phyloP scores from a whole-genome alignment of 2,329 filamentous ascomycete species.

The Neurospora sp. region DNA sequence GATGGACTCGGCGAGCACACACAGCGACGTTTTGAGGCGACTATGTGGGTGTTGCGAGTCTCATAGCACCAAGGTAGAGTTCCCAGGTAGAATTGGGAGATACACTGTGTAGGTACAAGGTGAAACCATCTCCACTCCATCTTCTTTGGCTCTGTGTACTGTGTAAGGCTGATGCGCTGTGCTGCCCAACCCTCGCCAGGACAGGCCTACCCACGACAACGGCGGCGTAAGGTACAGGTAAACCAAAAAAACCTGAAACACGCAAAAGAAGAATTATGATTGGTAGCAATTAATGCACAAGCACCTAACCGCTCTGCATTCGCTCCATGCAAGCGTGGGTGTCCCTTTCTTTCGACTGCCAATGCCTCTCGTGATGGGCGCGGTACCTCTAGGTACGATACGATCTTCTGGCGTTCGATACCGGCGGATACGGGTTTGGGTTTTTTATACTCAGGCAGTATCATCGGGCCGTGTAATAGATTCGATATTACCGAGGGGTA shows the following conservation, averaged over 20 bases:
- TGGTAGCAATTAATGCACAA: constrained; percentile 21
- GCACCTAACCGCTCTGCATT: constrained; percentile 27
- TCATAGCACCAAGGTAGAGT: neutral
- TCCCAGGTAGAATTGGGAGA: neutral
- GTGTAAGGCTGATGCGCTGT: neutral
- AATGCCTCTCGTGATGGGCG: neutral
- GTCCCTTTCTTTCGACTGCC: neutral
- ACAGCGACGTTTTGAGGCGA: neutral
- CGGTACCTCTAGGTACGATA: neutral
- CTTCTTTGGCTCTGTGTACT: neutral
- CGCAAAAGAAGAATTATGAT: constrained; percentile 12
- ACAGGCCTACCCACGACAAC: neutral
- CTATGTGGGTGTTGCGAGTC: neutral
- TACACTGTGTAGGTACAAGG: neutral
- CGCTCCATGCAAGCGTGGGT: constrained; percentile 19
- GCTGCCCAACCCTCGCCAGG: neutral
- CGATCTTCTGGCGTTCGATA: neutral
- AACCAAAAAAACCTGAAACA: constrained; percentile 20
- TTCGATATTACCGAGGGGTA: neutral
- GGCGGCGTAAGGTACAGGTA: neutral
- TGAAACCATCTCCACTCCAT: neutral
- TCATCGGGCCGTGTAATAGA: neutral
- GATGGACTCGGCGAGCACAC: neutral
- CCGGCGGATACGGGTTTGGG: neutral
- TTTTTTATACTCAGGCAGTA: neutral